Conservation (phyloP, 306 rosid genomes). For the Pyrus betulifolia region DNA sequence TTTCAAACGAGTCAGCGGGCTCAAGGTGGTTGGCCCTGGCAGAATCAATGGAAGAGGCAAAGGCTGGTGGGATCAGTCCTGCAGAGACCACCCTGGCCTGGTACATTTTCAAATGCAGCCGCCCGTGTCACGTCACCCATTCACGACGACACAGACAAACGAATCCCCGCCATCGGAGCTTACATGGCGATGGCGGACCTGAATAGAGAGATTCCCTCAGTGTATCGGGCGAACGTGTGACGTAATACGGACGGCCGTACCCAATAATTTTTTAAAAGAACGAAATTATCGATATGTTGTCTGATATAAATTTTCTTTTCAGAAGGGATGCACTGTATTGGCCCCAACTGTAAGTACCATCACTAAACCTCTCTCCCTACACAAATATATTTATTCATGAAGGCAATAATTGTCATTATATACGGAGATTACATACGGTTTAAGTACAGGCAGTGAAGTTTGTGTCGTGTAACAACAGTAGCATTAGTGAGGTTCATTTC, state of each 20-base stretch:
- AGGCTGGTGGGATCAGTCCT: conserved; percentile 41
- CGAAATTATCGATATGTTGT: no score
- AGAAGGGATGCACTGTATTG: conserved; percentile 27
- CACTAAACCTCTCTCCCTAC: background rate
- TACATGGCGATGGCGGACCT: no score
- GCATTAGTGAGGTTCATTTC: conserved; percentile 15
- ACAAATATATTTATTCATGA: no score
- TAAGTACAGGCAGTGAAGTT: conserved; percentile 26
- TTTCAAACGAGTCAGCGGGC: conserved; percentile 22
- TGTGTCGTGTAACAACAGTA: conserved; percentile 20
- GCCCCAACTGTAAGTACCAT: conserved; percentile 35
- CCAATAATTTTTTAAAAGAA: no score
- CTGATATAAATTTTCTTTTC: background rate
- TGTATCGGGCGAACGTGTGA: no score
- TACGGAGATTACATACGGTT: background rate
- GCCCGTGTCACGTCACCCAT: no score
- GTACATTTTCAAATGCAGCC: background rate
- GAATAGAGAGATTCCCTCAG: no score
- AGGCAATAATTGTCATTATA: background rate
- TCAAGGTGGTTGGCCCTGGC: conserved; percentile 25
- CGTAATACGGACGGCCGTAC: no score
- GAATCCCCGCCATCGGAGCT: no score
- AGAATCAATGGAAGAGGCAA: conserved; percentile 22
- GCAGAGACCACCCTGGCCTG: conserved; percentile 27
- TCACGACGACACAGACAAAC: no score